phyloP scores from a whole-genome alignment of 208 protist genomes.

The Crithidia expoeki region DNA sequence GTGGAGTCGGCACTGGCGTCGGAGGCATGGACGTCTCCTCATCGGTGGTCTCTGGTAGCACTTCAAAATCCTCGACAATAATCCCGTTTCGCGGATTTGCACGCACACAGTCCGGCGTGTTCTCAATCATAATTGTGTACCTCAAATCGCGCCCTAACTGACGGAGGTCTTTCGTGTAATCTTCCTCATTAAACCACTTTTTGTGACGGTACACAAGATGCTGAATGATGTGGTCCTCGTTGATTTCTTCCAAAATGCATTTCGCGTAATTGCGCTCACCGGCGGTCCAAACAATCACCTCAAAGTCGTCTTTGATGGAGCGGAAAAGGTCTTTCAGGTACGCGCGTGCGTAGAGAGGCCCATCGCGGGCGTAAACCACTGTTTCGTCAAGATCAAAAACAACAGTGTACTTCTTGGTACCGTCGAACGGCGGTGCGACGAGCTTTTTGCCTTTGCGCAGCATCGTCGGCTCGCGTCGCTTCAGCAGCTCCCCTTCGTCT shows the following conservation, averaged over 20 bases:
- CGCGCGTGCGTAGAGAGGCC: constrained; percentile 83
- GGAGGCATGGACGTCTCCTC: constrained; percentile 23
- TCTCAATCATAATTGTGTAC: constrained; percentile 88
- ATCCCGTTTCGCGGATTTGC: constrained; percentile 85
- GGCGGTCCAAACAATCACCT: constrained; percentile 93
- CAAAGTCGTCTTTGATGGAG: constrained; percentile 79
- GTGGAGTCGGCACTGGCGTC: constrained; percentile 16
- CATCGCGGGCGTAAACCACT: constrained; percentile 89
- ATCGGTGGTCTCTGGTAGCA: constrained; percentile 38
- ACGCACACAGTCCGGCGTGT: constrained; percentile 86
- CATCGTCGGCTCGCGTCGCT: constrained; percentile 81
- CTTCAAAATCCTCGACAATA: constrained; percentile 87
- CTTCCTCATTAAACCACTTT: constrained; percentile 77
- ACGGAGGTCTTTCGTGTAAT: constrained; percentile 89
- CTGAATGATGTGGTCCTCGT: constrained; percentile 81
- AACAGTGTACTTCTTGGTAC: constrained; percentile 75
- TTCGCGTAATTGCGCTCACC: constrained; percentile 91
- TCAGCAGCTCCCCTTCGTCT: constrained; percentile 64
- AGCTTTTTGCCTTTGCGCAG: constrained; percentile 57
- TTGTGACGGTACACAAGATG: constrained; percentile 83
- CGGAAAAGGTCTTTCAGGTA: constrained; percentile 78
- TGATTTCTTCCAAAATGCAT: constrained; percentile 85
- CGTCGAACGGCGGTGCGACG: constrained; percentile 44
- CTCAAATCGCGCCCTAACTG: constrained; percentile 75
- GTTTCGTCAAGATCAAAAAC: constrained; percentile 93